A percentile compares a stretch with the other conserved stretches of the same genome.
Conservation (phyloP, 2,329 filamentous ascomycete genomes). For the Penicillium sumatraense region DNA sequence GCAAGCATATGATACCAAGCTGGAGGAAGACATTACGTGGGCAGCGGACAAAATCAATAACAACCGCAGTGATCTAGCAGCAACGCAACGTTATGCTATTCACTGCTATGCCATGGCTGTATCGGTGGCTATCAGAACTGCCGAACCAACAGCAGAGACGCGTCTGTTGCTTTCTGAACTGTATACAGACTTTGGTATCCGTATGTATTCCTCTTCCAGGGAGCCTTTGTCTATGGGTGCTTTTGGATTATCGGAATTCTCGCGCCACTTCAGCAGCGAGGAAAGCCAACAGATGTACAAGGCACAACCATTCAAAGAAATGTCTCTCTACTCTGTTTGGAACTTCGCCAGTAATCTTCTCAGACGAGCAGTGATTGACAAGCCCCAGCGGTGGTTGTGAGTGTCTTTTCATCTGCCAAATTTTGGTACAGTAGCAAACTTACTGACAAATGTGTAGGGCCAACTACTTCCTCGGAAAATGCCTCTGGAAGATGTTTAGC, state of each 20-base stretch:
- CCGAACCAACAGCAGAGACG: conserved; percentile 59
- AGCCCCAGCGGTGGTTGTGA: conserved; percentile 67
- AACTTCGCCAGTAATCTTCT: conserved; percentile 67
- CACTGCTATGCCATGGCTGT: conserved; percentile 78
- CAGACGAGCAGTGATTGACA: conserved; percentile 61
- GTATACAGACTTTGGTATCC: conserved; percentile 70
- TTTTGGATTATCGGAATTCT: conserved; percentile 65
- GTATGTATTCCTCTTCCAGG: conserved; percentile 70
- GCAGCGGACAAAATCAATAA: conserved; percentile 90
- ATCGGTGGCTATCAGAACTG: conserved; percentile 62
- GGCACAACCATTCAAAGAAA: conserved; percentile 59
- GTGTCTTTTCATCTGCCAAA: conserved; percentile 28
- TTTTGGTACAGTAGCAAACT: neutral
- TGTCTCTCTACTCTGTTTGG: conserved; percentile 66
- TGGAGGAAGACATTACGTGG: conserved; percentile 88
- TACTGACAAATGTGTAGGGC: conserved; percentile 49
- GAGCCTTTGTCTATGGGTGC: conserved; percentile 71
- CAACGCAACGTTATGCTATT: conserved; percentile 77
- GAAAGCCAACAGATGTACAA: conserved; percentile 61
- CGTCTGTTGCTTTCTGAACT: conserved; percentile 65
- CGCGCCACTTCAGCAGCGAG: conserved; percentile 63
- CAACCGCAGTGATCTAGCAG: conserved; percentile 73
- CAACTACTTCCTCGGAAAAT: conserved; percentile 73
- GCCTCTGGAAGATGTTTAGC: conserved; percentile 71
- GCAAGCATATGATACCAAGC: conserved; percentile 83